These are phyloP conservation scores for Phanerochaete carnosa DNA, from an alignment of 768 basidiomycete species.

Conservation along the genomic window DNA sequence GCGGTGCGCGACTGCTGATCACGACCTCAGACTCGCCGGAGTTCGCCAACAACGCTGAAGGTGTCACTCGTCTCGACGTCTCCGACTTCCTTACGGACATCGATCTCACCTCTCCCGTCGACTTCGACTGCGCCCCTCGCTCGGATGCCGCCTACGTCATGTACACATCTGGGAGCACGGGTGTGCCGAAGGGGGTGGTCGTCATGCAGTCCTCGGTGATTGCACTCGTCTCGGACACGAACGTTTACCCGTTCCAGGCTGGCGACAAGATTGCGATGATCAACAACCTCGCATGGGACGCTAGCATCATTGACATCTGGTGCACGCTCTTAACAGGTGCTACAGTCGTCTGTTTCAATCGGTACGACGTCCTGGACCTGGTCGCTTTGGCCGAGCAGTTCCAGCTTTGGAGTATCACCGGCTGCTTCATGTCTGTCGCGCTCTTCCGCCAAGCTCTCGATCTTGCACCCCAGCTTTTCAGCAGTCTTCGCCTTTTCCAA, in stretches of 20 bases:
- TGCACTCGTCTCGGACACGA: neutral
- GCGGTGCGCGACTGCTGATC: neutral
- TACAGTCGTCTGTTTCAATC: neutral
- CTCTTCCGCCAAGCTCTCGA: neutral
- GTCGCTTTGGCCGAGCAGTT: neutral
- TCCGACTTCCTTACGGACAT: neutral
- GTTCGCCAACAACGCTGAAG: neutral
- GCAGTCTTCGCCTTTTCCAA: too few species aligned
- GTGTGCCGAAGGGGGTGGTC: neutral
- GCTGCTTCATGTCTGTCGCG: neutral
- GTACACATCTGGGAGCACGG: neutral
- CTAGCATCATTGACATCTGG: neutral
- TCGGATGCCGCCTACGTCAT: neutral
- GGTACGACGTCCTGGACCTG: neutral
- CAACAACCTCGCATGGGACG: neutral
- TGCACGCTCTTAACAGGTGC: neutral
- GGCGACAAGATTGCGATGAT: neutral
- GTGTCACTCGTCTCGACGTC: neutral
- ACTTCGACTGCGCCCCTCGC: neutral
- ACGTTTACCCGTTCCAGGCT: neutral
- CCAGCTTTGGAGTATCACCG: neutral
- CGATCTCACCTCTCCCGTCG: neutral
- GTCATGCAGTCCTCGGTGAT: neutral
- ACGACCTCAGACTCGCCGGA: neutral
- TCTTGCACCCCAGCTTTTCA: too few species aligned